These are phyloP conservation scores for Kuraishia floccosa DNA, from an alignment of 805 yeast genomes.

Conservation along the genomic window DNA sequence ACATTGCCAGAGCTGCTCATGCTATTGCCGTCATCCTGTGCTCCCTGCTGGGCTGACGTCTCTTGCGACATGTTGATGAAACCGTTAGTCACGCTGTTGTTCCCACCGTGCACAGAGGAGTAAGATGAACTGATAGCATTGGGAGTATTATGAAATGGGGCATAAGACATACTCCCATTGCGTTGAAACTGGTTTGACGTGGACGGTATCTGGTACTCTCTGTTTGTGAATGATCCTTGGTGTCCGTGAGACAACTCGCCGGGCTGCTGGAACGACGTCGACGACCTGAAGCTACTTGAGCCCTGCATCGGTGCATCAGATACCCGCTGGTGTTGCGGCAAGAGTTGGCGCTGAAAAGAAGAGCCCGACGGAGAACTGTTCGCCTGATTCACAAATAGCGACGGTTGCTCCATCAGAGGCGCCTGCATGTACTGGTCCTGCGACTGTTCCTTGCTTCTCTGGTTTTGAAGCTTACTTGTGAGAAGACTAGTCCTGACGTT, in stretches of 20 bases:
- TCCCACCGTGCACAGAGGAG: slow-evolving; percentile 16
- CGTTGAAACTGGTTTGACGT: slow-evolving; percentile 17
- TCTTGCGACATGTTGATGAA: too few species aligned
- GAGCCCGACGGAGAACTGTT: neutral
- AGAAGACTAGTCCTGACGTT: slow-evolving; percentile 6
- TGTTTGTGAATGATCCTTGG: too few species aligned
- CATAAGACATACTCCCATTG: slow-evolving; percentile 12
- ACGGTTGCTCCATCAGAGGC: too few species aligned
- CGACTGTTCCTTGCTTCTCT: slow-evolving; percentile 3
- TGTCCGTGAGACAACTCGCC: too few species aligned
- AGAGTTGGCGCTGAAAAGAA: neutral
- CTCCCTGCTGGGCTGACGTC: too few species aligned
- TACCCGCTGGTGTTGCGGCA: neutral
- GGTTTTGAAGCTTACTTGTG: slow-evolving; percentile 6
- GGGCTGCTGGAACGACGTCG: too few species aligned
- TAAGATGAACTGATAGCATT: slow-evolving; percentile 35
- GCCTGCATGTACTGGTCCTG: neutral
- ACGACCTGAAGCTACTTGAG: neutral
- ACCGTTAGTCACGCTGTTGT: slow-evolving; percentile 1
- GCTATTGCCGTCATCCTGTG: too few species aligned
- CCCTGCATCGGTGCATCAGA: too few species aligned
- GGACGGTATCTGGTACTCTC: too few species aligned
- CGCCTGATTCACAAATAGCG: too few species aligned
- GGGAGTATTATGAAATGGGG: slow-evolving; percentile 34
- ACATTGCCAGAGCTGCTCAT: too few species aligned